Percentiles rank a stretch among this genome's conserved stretches.
These are phyloP conservation scores for Capronia coronata DNA, from an alignment of 2,329 filamentous ascomycete species.

Conservation along the genomic window DNA sequence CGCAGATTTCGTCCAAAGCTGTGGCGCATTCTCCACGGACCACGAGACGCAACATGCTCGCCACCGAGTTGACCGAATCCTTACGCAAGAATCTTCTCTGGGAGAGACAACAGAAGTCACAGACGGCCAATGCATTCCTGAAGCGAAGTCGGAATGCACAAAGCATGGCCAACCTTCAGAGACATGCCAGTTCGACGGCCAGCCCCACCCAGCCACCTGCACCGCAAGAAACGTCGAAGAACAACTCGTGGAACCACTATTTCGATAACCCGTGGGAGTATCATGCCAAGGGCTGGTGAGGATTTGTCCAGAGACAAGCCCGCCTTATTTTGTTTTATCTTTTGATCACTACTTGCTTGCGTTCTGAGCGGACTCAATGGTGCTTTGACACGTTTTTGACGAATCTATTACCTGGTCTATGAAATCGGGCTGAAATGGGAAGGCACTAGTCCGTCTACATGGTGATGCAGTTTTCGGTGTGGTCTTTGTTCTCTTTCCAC, in stretches of 20 bases:
- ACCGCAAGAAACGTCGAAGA: conserved; percentile 44
- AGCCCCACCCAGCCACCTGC: conserved; percentile 46
- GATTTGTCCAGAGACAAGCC: neutral
- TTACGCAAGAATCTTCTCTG: conserved; percentile 85
- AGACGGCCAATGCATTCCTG: conserved; percentile 77
- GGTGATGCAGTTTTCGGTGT: neutral
- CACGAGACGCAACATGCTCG: conserved; percentile 89
- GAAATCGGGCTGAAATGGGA: conserved; percentile 2
- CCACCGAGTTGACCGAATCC: conserved; percentile 87
- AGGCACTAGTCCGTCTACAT: neutral
- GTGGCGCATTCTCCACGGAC: conserved; percentile 83
- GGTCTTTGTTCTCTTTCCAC: conserved; percentile 6
- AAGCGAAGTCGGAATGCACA: conserved; percentile 87
- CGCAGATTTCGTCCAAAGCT: conserved; percentile 32
- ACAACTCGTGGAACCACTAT: conserved; percentile 77
- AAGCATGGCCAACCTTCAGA: conserved; percentile 79
- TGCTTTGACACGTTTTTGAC: conserved; percentile 18
- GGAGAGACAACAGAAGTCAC: conserved; percentile 92
- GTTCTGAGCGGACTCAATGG: conserved; percentile 21
- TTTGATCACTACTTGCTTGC: conserved; percentile 13
- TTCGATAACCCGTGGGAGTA: conserved; percentile 78
- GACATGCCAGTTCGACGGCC: conserved; percentile 63
- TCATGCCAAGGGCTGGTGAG: conserved; percentile 74
- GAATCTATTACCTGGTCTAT: conserved; percentile 8
- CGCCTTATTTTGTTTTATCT: conserved; percentile 3